Evolutionary conservation across 1,139 yeast genomes (phyloP).

Genomic region (Candida sp.): DNA sequence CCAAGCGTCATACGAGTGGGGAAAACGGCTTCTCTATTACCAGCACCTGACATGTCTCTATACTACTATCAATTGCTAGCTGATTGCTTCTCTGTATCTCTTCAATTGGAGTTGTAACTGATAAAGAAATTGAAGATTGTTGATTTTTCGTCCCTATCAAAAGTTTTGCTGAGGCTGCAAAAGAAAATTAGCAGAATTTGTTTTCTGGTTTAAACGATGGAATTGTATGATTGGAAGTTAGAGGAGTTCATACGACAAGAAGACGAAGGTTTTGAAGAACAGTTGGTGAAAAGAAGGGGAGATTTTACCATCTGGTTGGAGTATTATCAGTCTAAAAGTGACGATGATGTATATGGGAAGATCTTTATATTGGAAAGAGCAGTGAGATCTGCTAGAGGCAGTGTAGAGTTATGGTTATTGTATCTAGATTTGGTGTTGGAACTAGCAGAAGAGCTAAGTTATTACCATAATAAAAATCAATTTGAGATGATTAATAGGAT

Average conservation of each 20-base stretch:
- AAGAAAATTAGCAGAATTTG: no score
- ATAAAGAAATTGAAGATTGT: not conserved
- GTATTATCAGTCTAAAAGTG: conserved; percentile 38
- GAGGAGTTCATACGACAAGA: conserved; percentile 18
- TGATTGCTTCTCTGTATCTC: not conserved
- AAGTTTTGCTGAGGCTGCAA: not conserved
- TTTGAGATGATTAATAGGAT: conserved; percentile 31
- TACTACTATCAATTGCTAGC: not conserved
- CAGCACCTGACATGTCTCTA: conserved; percentile 43
- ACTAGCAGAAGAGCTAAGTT: conserved; percentile 22
- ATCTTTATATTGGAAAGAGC: conserved; percentile 55
- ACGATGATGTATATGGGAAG: conserved; percentile 21
- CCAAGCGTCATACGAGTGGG: conserved; percentile 98
- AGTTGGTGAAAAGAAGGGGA: conserved; percentile 40
- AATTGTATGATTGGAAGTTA: conserved; percentile 9
- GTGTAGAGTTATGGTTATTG: conserved; percentile 53
- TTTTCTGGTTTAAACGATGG: not conserved
- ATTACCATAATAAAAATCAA: conserved; percentile 24
- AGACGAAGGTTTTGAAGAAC: conserved; percentile 46
- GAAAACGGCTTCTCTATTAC: conserved; percentile 79
- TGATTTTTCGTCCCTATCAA: not conserved
- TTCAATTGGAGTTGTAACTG: not conserved
- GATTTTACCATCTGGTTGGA: conserved; percentile 50
- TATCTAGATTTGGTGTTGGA: conserved; percentile 43
- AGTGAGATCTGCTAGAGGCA: conserved; percentile 40